These are phyloP conservation scores for Scutellaria baicalensis DNA, from an alignment of 257 asterid species.

Conservation along the genomic window DNA sequence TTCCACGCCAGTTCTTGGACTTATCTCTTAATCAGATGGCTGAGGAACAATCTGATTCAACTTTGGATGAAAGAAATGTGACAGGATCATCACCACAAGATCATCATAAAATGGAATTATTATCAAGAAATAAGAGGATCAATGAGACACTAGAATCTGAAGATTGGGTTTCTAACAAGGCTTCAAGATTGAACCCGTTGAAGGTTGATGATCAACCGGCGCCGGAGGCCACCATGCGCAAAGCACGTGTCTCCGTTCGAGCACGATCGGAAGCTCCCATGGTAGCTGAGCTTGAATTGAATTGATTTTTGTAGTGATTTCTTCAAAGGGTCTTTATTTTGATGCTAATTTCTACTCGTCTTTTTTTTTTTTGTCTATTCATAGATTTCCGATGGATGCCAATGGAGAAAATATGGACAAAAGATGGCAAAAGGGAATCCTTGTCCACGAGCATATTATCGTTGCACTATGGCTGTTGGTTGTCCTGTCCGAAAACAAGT, in stretches of 20 bases:
- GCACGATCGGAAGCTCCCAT: slow-evolving; percentile 96
- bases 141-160: slow-evolving; percentile 73
- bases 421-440: slow-evolving; percentile 98
- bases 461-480: slow-evolving; percentile 92
- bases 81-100: slow-evolving; percentile 48
- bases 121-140: slow-evolving; percentile 28
- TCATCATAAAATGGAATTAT: background rate
- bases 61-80: slow-evolving; percentile 72
- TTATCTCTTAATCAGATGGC: slow-evolving; percentile 14
- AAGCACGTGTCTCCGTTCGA: slow-evolving; percentile 97
- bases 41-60: slow-evolving; percentile 42
- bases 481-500: slow-evolving; percentile 98
- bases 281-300: slow-evolving; percentile 21
- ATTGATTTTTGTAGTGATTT: too few species aligned
- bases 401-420: slow-evolving; percentile 97
- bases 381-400: slow-evolving; percentile 95
- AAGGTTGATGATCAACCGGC: slow-evolving; percentile 42
- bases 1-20: slow-evolving; percentile 67
- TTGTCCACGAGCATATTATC: slow-evolving; percentile 86
- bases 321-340: too few species aligned
- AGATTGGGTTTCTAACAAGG: slow-evolving; percentile 56
- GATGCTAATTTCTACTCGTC: too few species aligned
- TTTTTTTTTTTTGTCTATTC: background rate
- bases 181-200: slow-evolving; percentile 29
- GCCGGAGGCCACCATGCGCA: slow-evolving; percentile 79